Conservation (phyloP, 1,139 yeast species). For the Torulaspora pretoriensis region DNA sequence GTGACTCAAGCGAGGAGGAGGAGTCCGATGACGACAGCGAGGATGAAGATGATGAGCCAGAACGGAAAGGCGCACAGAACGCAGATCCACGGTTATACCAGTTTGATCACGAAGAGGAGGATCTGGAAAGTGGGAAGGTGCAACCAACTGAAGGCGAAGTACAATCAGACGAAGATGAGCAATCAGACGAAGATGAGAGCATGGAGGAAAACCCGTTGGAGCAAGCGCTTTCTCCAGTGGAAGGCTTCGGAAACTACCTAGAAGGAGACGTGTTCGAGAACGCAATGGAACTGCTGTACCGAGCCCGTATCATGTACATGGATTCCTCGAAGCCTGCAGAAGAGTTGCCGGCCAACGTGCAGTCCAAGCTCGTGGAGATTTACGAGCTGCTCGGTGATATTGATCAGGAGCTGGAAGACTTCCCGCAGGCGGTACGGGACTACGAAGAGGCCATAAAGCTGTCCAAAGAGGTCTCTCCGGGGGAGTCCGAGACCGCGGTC, state of each 20-base stretch:
- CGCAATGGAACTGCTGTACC: conserved; percentile 16
- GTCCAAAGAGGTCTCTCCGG: conserved; percentile 32
- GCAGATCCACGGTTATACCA: conserved; percentile 46
- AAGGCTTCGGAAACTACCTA: conserved; percentile 12
- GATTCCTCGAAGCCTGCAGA: conserved; percentile 40
- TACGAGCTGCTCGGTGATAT: conserved; percentile 85
- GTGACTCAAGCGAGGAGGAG: conserved; percentile 19
- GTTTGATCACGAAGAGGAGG: conserved; percentile 51
- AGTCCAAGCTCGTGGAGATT: conserved; percentile 60
- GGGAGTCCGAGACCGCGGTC: conserved; percentile 50
- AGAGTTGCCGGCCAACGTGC: conserved; percentile 57
- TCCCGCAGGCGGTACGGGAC: conserved; percentile 17
- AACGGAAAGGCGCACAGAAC: conserved; percentile 19
- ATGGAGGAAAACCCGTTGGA: conserved; percentile 17
- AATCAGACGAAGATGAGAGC: conserved; percentile 31
- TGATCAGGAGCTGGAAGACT: conserved; percentile 44
- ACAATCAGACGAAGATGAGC: conserved; percentile 32
- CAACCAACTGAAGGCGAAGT: conserved; percentile 26
- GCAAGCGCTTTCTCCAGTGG: conserved; percentile 12
- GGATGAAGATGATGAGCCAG: conserved; percentile 21
- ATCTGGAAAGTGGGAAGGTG: conserved; percentile 29
- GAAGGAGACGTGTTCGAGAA: conserved; percentile 19
- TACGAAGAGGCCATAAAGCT: conserved; percentile 21
- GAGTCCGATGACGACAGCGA: conserved; percentile 22
- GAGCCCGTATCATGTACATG: conserved; percentile 20